A percentile compares a stretch with the other conserved stretches of the same genome.
Conservation (phyloP, 2,329 filamentous ascomycete genomes). For the Beauveria pseudobassiana region DNA sequence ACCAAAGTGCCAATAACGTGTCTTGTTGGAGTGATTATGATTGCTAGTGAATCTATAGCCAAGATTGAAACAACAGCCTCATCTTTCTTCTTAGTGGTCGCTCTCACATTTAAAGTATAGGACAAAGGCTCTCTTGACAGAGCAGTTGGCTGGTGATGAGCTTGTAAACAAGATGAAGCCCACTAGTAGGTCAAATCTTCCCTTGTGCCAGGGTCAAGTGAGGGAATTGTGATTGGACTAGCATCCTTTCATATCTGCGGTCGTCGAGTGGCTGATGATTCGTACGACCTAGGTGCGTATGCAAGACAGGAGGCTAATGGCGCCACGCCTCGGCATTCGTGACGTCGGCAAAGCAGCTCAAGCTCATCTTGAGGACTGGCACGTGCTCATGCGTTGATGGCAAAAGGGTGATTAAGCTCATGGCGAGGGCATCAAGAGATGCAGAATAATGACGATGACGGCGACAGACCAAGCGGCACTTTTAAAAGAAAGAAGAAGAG, state of each 20-base stretch:
- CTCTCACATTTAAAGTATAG: too few species aligned
- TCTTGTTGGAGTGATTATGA: too few species aligned
- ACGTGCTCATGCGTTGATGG: constrained; percentile 1
- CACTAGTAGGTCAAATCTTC: too few species aligned
- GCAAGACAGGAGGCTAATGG: neutral
- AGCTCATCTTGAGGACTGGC: neutral
- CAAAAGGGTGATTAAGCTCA: constrained; percentile 1
- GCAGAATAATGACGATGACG: neutral
- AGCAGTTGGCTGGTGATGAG: too few species aligned
- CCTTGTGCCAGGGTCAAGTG: too few species aligned
- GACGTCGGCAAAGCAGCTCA: neutral
- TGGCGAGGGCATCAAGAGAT: neutral
- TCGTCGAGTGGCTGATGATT: neutral
- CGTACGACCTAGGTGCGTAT: neutral
- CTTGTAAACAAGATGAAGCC: too few species aligned
- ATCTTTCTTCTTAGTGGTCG: too few species aligned
- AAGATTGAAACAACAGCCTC: too few species aligned
- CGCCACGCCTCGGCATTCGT: constrained; percentile 5
- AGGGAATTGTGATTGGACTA: too few species aligned
- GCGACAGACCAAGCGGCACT: neutral
- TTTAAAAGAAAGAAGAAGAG: neutral
- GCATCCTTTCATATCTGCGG: neutral
- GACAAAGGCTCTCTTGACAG: too few species aligned
- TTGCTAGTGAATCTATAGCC: too few species aligned
- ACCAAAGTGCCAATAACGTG: too few species aligned